Percentiles rank a stretch among this genome's conserved stretches.
These are phyloP conservation scores for Boletus albobrunnescens DNA, from an alignment of 1,284 basidiomycete species.

Conservation along the genomic window DNA sequence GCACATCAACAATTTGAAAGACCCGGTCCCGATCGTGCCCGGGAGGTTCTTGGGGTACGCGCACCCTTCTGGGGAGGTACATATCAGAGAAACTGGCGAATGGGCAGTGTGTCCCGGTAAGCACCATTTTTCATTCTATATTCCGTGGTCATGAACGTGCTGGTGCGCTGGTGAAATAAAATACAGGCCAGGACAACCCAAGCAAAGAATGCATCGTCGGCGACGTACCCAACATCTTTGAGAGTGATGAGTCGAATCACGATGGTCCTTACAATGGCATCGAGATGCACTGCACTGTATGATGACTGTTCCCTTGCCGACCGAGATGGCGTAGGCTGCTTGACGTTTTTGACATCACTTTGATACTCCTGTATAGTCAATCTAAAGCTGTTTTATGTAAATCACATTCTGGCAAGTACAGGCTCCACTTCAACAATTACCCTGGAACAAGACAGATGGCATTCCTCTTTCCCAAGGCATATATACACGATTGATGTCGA, in stretches of 20 bases:
- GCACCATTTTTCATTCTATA: not conserved
- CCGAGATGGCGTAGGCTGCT: no score
- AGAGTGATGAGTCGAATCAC: slow-evolving; percentile 44
- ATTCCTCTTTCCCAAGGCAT: no score
- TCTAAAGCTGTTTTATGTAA: no score
- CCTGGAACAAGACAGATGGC: no score
- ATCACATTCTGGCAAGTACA: no score
- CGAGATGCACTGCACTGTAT: slow-evolving; percentile 38
- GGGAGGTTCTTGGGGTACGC: slow-evolving; percentile 49
- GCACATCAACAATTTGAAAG: slow-evolving; percentile 51
- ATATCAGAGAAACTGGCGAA: slow-evolving; percentile 43
- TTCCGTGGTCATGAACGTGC: no score
- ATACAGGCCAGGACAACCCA: slow-evolving; percentile 52
- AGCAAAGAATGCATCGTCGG: slow-evolving; percentile 50
- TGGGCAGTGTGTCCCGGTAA: slow-evolving; percentile 48
- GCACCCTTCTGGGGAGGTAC: slow-evolving; percentile 56
- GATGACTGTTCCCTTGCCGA: not conserved
- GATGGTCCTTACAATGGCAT: slow-evolving; percentile 58
- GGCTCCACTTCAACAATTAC: no score
- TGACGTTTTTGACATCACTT: not conserved
- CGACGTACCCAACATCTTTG: slow-evolving; percentile 50
- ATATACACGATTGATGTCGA: no score
- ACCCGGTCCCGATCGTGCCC: slow-evolving; percentile 47
- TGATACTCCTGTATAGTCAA: no score
- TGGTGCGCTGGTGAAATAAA: not conserved